These are phyloP conservation scores for Coemansia sp. DNA, from an alignment of 192 early-diverging fungal species.

Conservation along the genomic window DNA sequence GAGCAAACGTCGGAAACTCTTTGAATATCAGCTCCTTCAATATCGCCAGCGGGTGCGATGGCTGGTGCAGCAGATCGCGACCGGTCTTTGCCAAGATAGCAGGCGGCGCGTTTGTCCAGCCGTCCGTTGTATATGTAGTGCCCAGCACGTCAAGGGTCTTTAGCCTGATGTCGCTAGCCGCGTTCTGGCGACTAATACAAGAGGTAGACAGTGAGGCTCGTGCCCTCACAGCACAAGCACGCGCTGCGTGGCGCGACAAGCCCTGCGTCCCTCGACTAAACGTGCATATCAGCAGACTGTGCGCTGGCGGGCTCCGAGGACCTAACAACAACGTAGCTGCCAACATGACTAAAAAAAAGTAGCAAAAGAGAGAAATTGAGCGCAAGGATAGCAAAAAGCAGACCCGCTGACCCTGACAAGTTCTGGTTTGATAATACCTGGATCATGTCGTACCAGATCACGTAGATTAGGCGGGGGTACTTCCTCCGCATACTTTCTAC, in stretches of 20 bases:
- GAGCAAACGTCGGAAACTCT: slow-evolving; percentile 69
- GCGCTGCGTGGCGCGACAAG: not conserved
- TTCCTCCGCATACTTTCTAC: not conserved
- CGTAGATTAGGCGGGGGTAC: not conserved
- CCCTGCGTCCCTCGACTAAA: not conserved
- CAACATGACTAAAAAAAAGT: not conserved
- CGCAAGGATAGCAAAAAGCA: too few relatives aligned
- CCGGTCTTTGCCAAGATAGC: slow-evolving; percentile 76
- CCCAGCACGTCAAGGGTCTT: slow-evolving; percentile 25
- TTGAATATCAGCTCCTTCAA: slow-evolving; percentile 78
- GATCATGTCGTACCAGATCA: not conserved
- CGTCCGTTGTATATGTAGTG: slow-evolving; percentile 56
- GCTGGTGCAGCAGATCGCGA: slow-evolving; percentile 74
- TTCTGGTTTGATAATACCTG: not conserved
- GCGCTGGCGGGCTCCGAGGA: not conserved
- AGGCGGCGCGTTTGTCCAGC: slow-evolving; percentile 76
- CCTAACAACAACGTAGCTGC: slow-evolving; percentile 1
- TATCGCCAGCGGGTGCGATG: slow-evolving; percentile 86
- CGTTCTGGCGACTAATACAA: not conserved
- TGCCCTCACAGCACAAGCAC: not conserved
- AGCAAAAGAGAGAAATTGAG: not conserved
- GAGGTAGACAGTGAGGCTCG: not conserved
- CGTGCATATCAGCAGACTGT: not conserved
- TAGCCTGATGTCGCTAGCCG: not conserved
- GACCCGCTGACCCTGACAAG: too few relatives aligned